Base-by-base conservation (phyloP, 2,329 filamentous ascomycete genomes). In the Fusarium concolor region DNA sequence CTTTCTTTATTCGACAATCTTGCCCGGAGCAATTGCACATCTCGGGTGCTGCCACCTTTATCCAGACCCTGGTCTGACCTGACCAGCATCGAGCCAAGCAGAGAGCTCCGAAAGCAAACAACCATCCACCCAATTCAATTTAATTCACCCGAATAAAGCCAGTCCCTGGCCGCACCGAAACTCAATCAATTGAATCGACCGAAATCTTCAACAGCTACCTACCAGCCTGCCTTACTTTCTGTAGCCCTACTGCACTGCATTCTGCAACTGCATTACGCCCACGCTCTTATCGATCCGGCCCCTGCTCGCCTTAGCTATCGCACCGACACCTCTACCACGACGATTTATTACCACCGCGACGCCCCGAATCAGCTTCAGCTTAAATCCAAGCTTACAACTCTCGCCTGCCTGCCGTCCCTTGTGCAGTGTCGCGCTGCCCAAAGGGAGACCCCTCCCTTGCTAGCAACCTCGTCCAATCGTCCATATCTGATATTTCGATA, bases 11-110 rank as follows among this genome's bases (percentile, higher is more conserved):
- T 54, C 47, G 47, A 54, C 43, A 62, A 33, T 54, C 38, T 54
- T 62, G 65, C 56, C 65, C 45, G 65, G 65, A 69, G 65, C 65
- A 69, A 68, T 69, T 61, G 50, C 55, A 69, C 50, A 42, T 69
- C 46, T 38, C 57, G 51, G 59, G 51, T 58, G 47, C 57, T 56
- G 46, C 57, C 51, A 51, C 51, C 39, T 43, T 43, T 26, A 45
- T 28, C 45, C 38, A 38, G 31, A 56, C 33, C 46, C 65, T 61
- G 51, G 55, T 56, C 56, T 52, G 51, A 50, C 53, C 56, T 49
- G 57, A 65, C 42, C 50, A 35, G 50, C 49, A 52, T 65, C 46
- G 46, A 60, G 52, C 60, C 65, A 68, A 68, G 55, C 46, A 65
- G 35, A 62, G 43, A 66, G 57, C 51, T 60, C 50, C 57, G 20